Percentiles rank a stretch among this genome's conserved stretches.
Conservation (phyloP, 352 stramenopile species). For the Thalassiosira exigua region DNA sequence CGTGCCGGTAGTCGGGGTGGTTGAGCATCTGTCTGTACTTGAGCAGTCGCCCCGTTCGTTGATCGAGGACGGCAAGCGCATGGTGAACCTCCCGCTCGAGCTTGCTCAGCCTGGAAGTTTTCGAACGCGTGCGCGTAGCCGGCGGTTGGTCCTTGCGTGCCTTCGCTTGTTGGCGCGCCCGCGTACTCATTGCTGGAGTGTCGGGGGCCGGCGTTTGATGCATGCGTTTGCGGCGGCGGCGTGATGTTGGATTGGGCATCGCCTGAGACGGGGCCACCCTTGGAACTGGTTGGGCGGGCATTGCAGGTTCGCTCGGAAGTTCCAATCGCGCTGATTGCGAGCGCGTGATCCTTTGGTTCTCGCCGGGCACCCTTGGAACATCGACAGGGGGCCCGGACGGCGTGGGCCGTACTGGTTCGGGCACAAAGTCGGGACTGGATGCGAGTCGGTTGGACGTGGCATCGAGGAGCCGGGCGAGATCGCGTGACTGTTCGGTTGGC, state of each 20-base stretch:
- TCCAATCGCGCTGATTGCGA: not conserved
- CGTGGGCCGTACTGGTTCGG: no score
- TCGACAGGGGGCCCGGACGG: no score
- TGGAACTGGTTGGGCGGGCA: not conserved
- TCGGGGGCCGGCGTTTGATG: no score
- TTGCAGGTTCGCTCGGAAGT: not conserved
- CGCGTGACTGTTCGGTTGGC: no score
- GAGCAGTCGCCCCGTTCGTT: slow-evolving; percentile 26
- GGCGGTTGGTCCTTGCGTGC: not conserved
- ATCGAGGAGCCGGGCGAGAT: not conserved
- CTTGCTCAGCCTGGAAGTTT: not conserved
- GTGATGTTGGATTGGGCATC: not conserved
- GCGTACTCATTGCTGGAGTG: not conserved
- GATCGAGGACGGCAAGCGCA: slow-evolving; percentile 43
- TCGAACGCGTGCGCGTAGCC: not conserved
- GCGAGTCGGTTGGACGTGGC: not conserved
- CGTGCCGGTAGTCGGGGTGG: slow-evolving; percentile 7
- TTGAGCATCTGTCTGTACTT: slow-evolving; percentile 32
- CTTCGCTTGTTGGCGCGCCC: not conserved
- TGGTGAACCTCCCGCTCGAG: slow-evolving; percentile 27
- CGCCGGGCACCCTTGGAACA: no score
- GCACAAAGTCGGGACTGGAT: not conserved
- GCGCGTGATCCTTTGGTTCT: slow-evolving; percentile 12
- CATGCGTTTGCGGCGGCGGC: no score
- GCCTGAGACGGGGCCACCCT: not conserved